Evolutionary conservation across 768 basidiomycete species (phyloP), one percentile per base, ranked within the genome.

Genomic region (Pisolithus orientalis): DNA sequence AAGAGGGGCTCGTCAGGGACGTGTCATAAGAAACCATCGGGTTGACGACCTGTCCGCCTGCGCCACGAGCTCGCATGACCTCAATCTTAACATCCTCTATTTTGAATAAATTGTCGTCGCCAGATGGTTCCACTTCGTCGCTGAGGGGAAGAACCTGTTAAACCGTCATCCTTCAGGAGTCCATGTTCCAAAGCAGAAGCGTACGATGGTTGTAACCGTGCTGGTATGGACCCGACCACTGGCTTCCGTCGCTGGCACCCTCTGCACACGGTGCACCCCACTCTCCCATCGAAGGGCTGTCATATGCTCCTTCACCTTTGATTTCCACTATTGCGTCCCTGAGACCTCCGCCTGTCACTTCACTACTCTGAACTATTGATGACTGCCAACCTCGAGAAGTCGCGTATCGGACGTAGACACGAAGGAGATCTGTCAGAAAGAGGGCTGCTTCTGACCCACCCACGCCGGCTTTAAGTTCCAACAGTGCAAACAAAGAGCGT

Each of bases 31-130:
- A 17, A 24, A 10, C 17, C 11, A 34, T 27, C 10, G 21, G 40
- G 31, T 21, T 9, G 60, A 73, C 49, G 55, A 91, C 91, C 77
- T 96, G 94, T 14, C 96, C 95, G 43, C 96, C 96, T 6, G 96
- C 95, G 25, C 96, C 96, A n/a, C 92, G 76, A 0, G 96, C 81
- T 25, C 96, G 84, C 94, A 97, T 96, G 44, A 96, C 92, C 65
- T 98, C 95, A 4, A 93, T 64, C 59, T 80, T 87, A 29, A 98
- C 82, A 47, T 99, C 96, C 49, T 88, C 87, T 72, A 94, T 84
- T 73, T 57, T 80, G 69, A 91, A 84, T 1, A 94, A 74, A 16
- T 84, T 78, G n/a, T 89, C 81, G 6, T 77, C 70, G 39, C 48
- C 46, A 1, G 73, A 64, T 0, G 72, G 63, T 27, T 84, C 83